A percentile compares a stretch with the other conserved stretches of the same genome.
Conservation (phyloP, 108 stramenopile species). For the Poteriospumella lacustris region DNA sequence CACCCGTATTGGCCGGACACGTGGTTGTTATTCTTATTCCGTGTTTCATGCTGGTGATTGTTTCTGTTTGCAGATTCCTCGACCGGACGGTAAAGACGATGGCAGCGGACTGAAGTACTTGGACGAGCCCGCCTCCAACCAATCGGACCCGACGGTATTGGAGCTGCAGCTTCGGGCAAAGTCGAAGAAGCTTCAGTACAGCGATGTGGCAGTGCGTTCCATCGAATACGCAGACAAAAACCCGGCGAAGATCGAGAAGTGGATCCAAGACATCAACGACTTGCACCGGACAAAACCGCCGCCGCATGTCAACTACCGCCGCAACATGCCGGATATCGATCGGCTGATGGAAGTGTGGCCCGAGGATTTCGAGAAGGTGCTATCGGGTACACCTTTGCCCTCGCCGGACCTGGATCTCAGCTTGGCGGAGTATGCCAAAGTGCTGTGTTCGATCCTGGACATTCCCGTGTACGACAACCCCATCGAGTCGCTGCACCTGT, state of each 20-base stretch:
- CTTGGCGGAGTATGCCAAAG: conserved; percentile 66
- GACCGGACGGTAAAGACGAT: conserved; percentile 59
- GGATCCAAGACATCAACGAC: conserved; percentile 66
- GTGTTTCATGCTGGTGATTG: background rate
- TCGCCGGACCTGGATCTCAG: conserved; percentile 59
- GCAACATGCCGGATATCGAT: conserved; percentile 68
- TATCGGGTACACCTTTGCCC: conserved; percentile 42
- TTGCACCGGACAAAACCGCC: conserved; percentile 62
- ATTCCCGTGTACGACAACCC: conserved; percentile 66
- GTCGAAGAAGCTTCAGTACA: conserved; percentile 50
- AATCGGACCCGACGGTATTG: conserved; percentile 67
- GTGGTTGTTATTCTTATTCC: background rate
- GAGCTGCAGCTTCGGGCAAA: conserved; percentile 69
- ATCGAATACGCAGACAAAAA: conserved; percentile 65
- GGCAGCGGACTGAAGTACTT: conserved; percentile 63
- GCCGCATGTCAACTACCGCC: conserved; percentile 56
- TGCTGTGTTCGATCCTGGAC: conserved; percentile 66
- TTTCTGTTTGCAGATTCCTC: conserved; percentile 46
- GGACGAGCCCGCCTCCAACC: conserved; percentile 66
- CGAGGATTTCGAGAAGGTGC: conserved; percentile 55
- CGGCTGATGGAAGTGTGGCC: conserved; percentile 71
- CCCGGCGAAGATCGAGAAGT: conserved; percentile 61
- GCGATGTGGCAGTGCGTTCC: conserved; percentile 45
- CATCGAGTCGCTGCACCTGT: conserved; percentile 56
- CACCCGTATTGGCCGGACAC: too few relatives aligned